Evolutionary conservation across 768 basidiomycete genomes (phyloP).

Genomic region (Dioszegia crocea): DNA sequence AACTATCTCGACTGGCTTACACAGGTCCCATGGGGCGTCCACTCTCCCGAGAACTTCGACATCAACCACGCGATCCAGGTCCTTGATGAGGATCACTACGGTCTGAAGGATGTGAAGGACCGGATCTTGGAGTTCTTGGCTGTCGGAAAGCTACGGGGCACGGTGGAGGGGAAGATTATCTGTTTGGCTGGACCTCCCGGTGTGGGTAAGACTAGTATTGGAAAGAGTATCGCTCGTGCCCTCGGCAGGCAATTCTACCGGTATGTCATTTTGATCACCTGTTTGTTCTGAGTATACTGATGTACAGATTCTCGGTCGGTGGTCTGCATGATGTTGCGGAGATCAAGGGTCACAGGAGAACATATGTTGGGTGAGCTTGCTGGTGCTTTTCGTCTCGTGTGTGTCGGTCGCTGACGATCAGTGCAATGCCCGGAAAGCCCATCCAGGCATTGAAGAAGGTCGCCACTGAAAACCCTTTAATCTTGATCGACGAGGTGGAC

Average conservation of each 20-base stretch:
- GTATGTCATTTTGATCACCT: conserved; percentile 47
- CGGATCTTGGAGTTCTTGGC: conserved; percentile 94
- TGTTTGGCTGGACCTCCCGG: conserved; percentile 95
- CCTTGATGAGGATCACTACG: conserved; percentile 93
- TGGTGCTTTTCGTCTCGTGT: no score
- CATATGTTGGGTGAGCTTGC: conserved; percentile 89
- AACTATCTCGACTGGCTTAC: conserved; percentile 75
- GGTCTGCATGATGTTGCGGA: conserved; percentile 96
- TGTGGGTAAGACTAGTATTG: conserved; percentile 95
- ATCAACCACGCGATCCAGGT: conserved; percentile 75
- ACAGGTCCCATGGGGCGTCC: conserved; percentile 92
- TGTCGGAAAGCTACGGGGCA: conserved; percentile 88
- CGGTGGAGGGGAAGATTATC: conserved; percentile 94
- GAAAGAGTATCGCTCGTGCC: conserved; percentile 88
- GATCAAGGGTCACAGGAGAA: conserved; percentile 95
- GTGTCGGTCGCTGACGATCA: conserved; percentile 46
- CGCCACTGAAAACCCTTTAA: conserved; percentile 87
- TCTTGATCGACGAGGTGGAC: conserved; percentile 92
- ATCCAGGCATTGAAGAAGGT: conserved; percentile 90
- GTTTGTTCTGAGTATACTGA: no score
- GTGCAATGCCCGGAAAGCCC: conserved; percentile 88
- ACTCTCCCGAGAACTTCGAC: conserved; percentile 87
- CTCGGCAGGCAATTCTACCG: conserved; percentile 83
- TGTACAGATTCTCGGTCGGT: conserved; percentile 72
- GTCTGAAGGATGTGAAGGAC: conserved; percentile 83